Evolutionary conservation across 768 basidiomycete species (phyloP), one percentile per base, ranked within the genome.

Genomic region (Pulveroboletus sp.): DNA sequence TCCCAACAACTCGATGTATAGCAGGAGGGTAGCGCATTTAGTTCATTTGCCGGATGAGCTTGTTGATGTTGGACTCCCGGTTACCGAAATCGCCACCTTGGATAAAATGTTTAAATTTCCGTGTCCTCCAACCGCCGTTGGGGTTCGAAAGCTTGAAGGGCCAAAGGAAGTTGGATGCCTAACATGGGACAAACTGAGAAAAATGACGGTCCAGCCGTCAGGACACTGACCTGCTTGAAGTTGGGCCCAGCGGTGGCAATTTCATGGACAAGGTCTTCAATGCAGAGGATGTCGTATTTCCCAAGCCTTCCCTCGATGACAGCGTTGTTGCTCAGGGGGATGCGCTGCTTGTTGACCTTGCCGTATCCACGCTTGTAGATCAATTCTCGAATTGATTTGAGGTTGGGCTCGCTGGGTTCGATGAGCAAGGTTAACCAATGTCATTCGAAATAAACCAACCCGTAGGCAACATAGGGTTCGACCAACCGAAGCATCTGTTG

Each of bases 71-170:
- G 63, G 75, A 75, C 76, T 98, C 95, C 70, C 96, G 86, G 79
- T 97, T 85, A 73, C 96, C 96, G 69, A 93, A 89, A 78, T 96
- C 93, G 74, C 94, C 94, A 63, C 93, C 93, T 80, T 93, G 82
- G 53, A 96, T 82, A 69, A 79, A 96, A 76, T 93, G 90, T 77
- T 89, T 95, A 84, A 97, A 97, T 76, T 98, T 98, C 70, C 93
- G 83, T 69, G 82, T 85, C 76, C 92, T 86, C 95, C 93, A 99
- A 60, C 96, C 96, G 58, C 96, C 95, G 57, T 82, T 97, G 48
- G 96, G 95, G 83, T 97, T 97, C 64, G 93, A 97, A 55, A 99
- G 89, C 72, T 99, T 99, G 83, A 99, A 97, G 22, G 96, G 96
- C 94, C 94, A 98, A 46, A 98, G 85, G 84, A 95, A 94, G 82